Evolutionary conservation across 139 green algal species (phyloP).

Genomic region (Closterium sp.): DNA sequence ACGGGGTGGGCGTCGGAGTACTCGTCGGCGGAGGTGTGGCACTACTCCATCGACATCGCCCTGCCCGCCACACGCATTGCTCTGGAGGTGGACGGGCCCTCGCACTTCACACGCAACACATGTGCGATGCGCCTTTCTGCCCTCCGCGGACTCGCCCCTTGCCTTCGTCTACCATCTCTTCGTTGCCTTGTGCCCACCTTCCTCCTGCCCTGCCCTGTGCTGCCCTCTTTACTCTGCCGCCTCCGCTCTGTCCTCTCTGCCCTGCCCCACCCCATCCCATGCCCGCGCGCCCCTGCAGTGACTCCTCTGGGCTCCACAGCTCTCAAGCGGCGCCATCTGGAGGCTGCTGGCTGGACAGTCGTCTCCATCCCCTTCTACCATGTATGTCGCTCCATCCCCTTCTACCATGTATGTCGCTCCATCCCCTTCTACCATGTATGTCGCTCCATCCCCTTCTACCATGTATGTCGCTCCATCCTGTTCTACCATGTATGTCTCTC

Average conservation of each 20-base stretch:
- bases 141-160: neutral
- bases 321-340: constrained; percentile 25
- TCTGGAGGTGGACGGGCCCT: constrained; percentile 44
- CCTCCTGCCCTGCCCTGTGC: neutral
- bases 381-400: neutral
- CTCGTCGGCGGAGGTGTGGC: neutral
- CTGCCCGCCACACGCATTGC: constrained; percentile 3
- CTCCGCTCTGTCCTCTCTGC: too few species aligned
- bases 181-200: too few species aligned
- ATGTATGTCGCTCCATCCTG: neutral
- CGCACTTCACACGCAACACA: constrained; percentile 40
- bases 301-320: constrained; percentile 5
- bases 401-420: too few species aligned
- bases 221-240: neutral
- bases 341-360: neutral
- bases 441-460: neutral
- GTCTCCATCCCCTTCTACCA: constrained; percentile 22
- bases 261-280: too few species aligned
- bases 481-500: constrained; percentile 5
- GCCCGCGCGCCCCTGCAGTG: neutral
- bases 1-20: neutral
- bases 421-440: neutral
- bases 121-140: neutral
- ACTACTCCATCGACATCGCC: constrained; percentile 8
- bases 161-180: neutral